These are phyloP conservation scores for Furcasterigmium furcatum DNA, from an alignment of 2,329 filamentous ascomycete species.

Conservation along the genomic window DNA sequence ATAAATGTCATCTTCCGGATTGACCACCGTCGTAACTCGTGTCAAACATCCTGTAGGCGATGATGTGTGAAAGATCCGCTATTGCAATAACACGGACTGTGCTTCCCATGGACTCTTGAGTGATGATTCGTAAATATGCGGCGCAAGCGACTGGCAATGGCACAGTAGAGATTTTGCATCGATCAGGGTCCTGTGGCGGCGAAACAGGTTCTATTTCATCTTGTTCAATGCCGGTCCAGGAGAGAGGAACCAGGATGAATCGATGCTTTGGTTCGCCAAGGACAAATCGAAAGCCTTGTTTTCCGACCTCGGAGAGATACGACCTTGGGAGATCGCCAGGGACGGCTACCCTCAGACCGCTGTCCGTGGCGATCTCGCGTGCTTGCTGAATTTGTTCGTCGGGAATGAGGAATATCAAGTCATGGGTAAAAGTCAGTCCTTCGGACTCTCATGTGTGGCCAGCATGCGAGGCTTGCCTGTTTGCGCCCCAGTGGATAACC, in stretches of 20 bases:
- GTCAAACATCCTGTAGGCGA: constrained; percentile 2
- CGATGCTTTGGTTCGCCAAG: background rate
- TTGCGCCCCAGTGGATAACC: constrained; percentile 1
- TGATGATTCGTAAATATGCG: background rate
- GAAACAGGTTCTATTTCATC: background rate
- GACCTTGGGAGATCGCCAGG: background rate
- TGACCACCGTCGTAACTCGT: background rate
- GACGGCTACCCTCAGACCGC: background rate
- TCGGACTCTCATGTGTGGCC: background rate
- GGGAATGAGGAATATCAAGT: constrained; percentile 4
- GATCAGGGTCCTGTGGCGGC: background rate
- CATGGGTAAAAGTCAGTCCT: background rate
- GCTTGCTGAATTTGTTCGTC: constrained; percentile 1
- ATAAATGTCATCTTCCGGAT: background rate
- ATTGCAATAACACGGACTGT: background rate
- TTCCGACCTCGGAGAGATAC: constrained; percentile 2
- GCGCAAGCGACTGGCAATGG: constrained; percentile 1
- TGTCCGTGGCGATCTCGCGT: background rate
- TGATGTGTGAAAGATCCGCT: background rate
- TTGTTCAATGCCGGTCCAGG: constrained; percentile 1
- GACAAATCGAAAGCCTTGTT: constrained; percentile 2
- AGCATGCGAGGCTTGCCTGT: background rate
- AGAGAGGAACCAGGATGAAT: constrained; percentile 1
- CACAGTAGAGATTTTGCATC: constrained; percentile 2
- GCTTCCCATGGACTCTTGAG: background rate